Evolutionary conservation across 2,329 filamentous ascomycete species (phyloP).

Genomic region (Ambrosiella xylebori): DNA sequence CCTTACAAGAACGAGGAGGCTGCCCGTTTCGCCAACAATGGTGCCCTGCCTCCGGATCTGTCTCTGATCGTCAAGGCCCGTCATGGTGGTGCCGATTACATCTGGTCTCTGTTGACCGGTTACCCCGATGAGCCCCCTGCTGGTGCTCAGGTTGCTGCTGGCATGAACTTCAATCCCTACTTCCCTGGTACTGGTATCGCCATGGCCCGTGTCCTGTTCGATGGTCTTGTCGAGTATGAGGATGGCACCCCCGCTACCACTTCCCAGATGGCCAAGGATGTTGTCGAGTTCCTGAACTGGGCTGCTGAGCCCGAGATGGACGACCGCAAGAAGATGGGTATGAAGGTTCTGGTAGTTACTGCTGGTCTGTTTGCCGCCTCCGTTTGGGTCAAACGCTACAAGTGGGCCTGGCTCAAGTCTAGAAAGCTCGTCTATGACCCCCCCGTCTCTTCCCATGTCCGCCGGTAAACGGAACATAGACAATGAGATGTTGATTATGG

Average conservation of each 20-base stretch:
- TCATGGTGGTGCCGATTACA: slow-evolving; percentile 96
- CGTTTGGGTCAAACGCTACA: slow-evolving; percentile 99
- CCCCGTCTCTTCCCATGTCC: slow-evolving; percentile 36
- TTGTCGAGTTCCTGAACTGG: slow-evolving; percentile 98
- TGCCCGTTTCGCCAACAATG: slow-evolving; percentile 93
- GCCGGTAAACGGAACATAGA: slow-evolving; percentile 25
- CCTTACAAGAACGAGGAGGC: slow-evolving; percentile 99
- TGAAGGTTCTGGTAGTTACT: slow-evolving; percentile 79
- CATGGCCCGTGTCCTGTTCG: slow-evolving; percentile 97
- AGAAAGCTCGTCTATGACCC: slow-evolving; percentile 84
- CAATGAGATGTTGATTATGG: neutral
- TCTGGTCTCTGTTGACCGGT: slow-evolving; percentile 90
- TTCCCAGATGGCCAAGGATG: slow-evolving; percentile 99
- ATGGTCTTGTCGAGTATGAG: slow-evolving; percentile 95
- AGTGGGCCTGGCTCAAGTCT: slow-evolving; percentile 93
- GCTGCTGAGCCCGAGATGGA: slow-evolving; percentile 98
- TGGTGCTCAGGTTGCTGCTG: slow-evolving; percentile 66
- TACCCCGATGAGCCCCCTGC: slow-evolving; percentile 94
- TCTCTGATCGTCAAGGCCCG: slow-evolving; percentile 94
- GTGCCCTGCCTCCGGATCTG: slow-evolving; percentile 92
- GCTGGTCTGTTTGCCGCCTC: slow-evolving; percentile 68
- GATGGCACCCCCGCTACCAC: slow-evolving; percentile 86
- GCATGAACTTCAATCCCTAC: slow-evolving; percentile 99
- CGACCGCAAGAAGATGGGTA: slow-evolving; percentile 97
- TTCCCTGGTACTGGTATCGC: slow-evolving; percentile 98